phyloP scores from a whole-genome alignment of 768 basidiomycete species.

The Galerina sulciceps region DNA sequence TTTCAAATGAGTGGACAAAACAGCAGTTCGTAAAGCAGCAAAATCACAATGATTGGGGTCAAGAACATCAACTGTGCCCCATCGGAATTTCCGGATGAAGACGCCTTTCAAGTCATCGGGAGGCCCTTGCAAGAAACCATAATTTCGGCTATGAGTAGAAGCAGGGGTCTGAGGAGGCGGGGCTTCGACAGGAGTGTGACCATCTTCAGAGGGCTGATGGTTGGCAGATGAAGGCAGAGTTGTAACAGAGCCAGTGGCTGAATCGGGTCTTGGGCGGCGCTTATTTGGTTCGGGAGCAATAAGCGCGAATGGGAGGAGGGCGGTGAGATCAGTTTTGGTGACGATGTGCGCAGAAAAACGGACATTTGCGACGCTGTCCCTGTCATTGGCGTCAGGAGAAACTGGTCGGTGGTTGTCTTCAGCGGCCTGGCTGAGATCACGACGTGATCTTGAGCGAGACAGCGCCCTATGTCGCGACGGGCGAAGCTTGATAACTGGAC shows the following conservation, averaged over 20 bases:
- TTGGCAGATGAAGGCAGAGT: slow-evolving; percentile 32
- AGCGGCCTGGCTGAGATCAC: slow-evolving; percentile 61
- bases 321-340: slow-evolving; percentile 59
- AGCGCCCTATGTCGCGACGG: slow-evolving; percentile 49
- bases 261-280: slow-evolving; percentile 41
- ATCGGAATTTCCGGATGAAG: slow-evolving; percentile 80
- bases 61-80: slow-evolving; percentile 89
- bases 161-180: slow-evolving; percentile 38
- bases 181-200: slow-evolving; percentile 31
- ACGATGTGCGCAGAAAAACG: slow-evolving; percentile 77
- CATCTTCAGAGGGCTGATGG: slow-evolving; percentile 47
- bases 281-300: slow-evolving; percentile 70
- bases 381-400: slow-evolving; percentile 61
- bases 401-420: slow-evolving; percentile 62
- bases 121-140: slow-evolving; percentile 52
- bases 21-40: slow-evolving; percentile 78
- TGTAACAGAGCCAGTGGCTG: slow-evolving; percentile 33
- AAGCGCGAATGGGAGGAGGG: slow-evolving; percentile 77
- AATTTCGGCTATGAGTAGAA: slow-evolving; percentile 39
- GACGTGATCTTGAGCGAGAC: slow-evolving; percentile 76
- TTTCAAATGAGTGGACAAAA: slow-evolving; percentile 86
- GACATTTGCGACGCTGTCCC: slow-evolving; percentile 73
- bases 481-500: slow-evolving; percentile 80
- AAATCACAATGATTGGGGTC: slow-evolving; percentile 90
- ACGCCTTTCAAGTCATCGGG: slow-evolving; percentile 75